Conservation (phyloP, 2,329 filamentous ascomycete genomes). For the Fusarium coffeatum region DNA sequence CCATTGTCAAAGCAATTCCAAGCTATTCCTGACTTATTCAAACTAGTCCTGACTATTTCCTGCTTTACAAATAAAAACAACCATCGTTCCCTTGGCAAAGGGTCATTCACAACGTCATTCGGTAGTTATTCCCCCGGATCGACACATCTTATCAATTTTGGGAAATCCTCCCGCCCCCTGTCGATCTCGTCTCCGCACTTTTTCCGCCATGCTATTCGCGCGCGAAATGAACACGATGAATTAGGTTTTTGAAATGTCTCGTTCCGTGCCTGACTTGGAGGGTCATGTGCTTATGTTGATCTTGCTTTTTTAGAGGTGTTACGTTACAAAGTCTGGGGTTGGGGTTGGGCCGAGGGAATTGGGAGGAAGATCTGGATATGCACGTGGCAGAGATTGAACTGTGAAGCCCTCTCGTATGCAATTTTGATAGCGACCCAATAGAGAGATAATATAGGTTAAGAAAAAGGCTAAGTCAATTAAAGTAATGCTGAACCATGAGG, state of each 20-base stretch:
- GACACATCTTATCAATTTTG: conserved; percentile 5
- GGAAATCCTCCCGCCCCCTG: conserved; percentile 23
- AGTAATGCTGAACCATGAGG: too few species aligned
- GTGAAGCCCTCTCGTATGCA: neutral
- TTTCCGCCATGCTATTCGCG: conserved; percentile 16
- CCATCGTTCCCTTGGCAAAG: neutral
- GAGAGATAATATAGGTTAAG: accelerated
- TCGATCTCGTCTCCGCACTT: conserved; percentile 18
- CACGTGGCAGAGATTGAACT: neutral
- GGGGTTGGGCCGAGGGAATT: neutral
- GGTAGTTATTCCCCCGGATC: conserved; percentile 28
- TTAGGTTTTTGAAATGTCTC: neutral
- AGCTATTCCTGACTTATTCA: neutral
- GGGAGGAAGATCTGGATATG: neutral
- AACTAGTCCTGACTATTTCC: neutral
- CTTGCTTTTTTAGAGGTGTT: neutral
- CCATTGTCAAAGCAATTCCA: neutral
- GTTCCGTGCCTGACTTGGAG: neutral
- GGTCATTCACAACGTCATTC: conserved; percentile 19
- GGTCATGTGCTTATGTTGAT: conserved; percentile 24
- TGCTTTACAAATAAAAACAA: neutral
- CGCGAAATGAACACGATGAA: conserved; percentile 18
- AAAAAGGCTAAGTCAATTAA: neutral
- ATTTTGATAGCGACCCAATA: neutral
- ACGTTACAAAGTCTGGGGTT: neutral